Conservation (phyloP, 305 asterid genomes). For the Fraxinus latifolia region DNA sequence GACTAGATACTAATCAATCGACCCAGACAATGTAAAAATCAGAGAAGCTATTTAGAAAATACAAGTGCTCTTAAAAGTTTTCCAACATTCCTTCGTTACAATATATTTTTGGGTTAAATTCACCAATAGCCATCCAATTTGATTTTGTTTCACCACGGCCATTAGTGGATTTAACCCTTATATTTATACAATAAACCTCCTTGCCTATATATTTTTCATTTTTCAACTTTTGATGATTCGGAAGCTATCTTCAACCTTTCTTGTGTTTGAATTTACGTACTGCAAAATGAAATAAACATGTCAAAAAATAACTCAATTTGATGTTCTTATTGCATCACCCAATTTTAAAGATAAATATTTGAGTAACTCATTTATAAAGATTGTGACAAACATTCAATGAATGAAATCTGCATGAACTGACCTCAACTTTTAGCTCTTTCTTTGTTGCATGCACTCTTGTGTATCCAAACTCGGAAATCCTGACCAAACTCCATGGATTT, state of each 20-base stretch:
- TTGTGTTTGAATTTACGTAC: slow-evolving; percentile 62
- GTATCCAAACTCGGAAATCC: slow-evolving; percentile 59
- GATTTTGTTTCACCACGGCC: too few species aligned
- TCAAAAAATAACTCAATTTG: neutral
- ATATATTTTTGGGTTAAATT: neutral
- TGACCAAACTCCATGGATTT: slow-evolving; percentile 61
- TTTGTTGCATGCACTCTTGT: slow-evolving; percentile 50
- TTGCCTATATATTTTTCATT: neutral
- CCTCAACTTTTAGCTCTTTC: slow-evolving; percentile 54
- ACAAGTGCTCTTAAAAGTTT: neutral
- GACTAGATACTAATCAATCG: neutral
- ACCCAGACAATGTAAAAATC: neutral
- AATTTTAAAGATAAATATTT: neutral
- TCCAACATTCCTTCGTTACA: neutral
- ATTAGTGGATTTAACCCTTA: too few species aligned
- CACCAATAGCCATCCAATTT: too few species aligned
- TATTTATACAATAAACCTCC: neutral
- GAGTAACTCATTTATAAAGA: neutral
- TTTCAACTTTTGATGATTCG: slow-evolving; percentile 38
- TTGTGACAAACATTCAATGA: neutral
- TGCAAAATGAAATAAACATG: slow-evolving; percentile 25
- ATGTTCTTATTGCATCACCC: neutral
- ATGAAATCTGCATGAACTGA: slow-evolving; percentile 19
- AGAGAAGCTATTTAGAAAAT: neutral
- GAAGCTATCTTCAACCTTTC: slow-evolving; percentile 51